Evolutionary conservation across 257 asterid species (phyloP).

Genomic region (Fraxinus quadrangulata): DNA sequence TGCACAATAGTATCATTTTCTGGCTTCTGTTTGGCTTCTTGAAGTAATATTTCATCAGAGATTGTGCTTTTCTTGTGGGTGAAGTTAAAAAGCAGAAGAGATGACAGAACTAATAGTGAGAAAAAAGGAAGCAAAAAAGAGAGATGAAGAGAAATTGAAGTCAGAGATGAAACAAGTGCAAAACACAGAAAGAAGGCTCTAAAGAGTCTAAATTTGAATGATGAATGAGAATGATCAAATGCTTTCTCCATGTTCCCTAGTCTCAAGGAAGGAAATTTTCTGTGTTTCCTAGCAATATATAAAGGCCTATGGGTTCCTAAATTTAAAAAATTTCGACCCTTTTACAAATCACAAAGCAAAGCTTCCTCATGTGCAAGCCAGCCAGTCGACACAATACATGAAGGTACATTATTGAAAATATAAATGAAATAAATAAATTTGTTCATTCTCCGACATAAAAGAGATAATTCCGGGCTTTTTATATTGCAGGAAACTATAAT

Average conservation of each 20-base stretch:
- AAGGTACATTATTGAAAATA: no score
- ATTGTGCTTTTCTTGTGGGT: not conserved
- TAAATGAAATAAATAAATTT: not conserved
- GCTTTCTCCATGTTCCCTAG: conserved; percentile 1
- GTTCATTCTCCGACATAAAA: not conserved
- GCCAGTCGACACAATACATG: no score
- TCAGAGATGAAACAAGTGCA: conserved; percentile 1
- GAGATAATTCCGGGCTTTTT: no score
- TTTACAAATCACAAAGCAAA: no score
- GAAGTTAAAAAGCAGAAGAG: not conserved
- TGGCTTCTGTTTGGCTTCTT: not conserved
- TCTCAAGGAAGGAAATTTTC: not conserved
- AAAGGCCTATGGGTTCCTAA: not conserved
- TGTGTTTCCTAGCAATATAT: not conserved
- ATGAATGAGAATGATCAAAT: not conserved
- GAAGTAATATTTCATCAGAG: not conserved
- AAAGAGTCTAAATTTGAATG: not conserved
- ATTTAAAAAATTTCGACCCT: not conserved
- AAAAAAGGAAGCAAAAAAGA: not conserved
- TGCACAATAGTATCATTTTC: not conserved
- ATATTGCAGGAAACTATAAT: not conserved
- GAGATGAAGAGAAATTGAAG: not conserved
- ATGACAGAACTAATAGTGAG: not conserved
- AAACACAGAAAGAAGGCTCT: not conserved
- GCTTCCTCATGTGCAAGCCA: no score